Percentiles rank a stretch among this genome's conserved stretches.
These are phyloP conservation scores for Diaporthe sp. DNA, from an alignment of 2,329 filamentous ascomycete species.

Conservation along the genomic window DNA sequence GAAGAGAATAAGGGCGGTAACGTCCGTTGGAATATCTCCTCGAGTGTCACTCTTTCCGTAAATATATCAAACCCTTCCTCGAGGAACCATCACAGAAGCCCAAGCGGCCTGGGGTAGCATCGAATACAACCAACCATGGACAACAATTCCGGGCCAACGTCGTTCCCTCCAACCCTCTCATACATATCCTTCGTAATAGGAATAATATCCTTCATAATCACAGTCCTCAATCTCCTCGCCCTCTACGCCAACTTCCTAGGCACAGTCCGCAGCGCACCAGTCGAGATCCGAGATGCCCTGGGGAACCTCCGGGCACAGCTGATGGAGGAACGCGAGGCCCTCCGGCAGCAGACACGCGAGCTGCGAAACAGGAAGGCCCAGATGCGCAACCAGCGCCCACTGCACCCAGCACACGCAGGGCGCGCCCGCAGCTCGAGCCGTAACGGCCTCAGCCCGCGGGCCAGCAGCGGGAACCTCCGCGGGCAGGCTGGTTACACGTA, in stretches of 20 bases:
- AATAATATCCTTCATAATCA: constrained; percentile 37
- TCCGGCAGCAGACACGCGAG: constrained; percentile 43
- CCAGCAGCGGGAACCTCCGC: constrained; percentile 34
- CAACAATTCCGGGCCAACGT: neutral
- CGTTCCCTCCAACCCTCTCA: constrained; percentile 32
- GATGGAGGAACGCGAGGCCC: constrained; percentile 43
- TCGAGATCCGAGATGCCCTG: constrained; percentile 41
- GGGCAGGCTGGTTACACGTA: neutral
- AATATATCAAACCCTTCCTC: neutral
- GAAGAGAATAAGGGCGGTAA: neutral
- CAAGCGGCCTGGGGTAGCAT: neutral
- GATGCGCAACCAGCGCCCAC: neutral
- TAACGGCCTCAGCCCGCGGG: constrained; percentile 17
- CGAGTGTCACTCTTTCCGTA: constrained; percentile 18
- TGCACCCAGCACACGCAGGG: constrained; percentile 27
- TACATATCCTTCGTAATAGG: constrained; percentile 40
- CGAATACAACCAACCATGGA: constrained; percentile 9
- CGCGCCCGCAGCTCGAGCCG: constrained; percentile 32
- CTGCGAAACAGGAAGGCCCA: constrained; percentile 35
- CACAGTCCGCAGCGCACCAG: constrained; percentile 42
- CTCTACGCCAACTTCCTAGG: constrained; percentile 42
- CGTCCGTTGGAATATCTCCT: neutral
- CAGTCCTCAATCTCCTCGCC: constrained; percentile 43
- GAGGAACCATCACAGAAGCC: neutral
- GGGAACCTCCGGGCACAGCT: constrained; percentile 43